Conservation (phyloP, 1,284 basidiomycete species). For the Microbotryomycetes sp. region DNA sequence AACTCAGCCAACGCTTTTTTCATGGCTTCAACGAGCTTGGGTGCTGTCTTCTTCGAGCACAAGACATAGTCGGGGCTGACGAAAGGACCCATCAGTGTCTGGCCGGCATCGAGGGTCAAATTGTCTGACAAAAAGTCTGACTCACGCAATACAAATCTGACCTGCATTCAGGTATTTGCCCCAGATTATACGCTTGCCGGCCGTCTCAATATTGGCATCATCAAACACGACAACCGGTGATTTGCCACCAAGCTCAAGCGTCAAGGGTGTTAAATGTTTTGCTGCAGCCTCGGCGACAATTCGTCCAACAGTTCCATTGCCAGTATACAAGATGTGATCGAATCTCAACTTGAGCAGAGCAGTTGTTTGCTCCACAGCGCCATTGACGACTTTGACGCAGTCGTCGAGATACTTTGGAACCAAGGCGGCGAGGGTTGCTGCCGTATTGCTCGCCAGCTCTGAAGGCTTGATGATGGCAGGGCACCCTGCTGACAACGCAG, state of each 20-base stretch:
- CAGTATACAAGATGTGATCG: constrained; percentile 45
- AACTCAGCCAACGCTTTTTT: constrained; percentile 17
- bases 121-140: neutral
- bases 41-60: constrained; percentile 12
- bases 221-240: constrained; percentile 45
- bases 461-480: constrained; percentile 42
- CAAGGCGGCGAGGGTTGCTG: constrained; percentile 38
- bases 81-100: neutral
- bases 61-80: constrained; percentile 30
- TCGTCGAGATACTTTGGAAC: constrained; percentile 44
- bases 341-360: constrained; percentile 42
- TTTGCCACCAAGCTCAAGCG: constrained; percentile 46
- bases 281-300: constrained; percentile 44
- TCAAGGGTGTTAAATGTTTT: constrained; percentile 42
- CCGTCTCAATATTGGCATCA: constrained; percentile 41
- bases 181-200: constrained; percentile 44
- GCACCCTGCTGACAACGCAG: constrained; percentile 45
- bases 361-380: constrained; percentile 42
- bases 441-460: constrained; percentile 41
- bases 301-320: constrained; percentile 38
- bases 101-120: neutral
- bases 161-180: constrained; percentile 44
- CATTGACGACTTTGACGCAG: constrained; percentile 41
- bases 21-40: constrained; percentile 27
- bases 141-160: constrained; percentile 37